A percentile compares a stretch with the other conserved stretches of the same genome.
Evolutionary conservation across 1,284 basidiomycete species (phyloP).

Genomic region (Phylloporus sp.): DNA sequence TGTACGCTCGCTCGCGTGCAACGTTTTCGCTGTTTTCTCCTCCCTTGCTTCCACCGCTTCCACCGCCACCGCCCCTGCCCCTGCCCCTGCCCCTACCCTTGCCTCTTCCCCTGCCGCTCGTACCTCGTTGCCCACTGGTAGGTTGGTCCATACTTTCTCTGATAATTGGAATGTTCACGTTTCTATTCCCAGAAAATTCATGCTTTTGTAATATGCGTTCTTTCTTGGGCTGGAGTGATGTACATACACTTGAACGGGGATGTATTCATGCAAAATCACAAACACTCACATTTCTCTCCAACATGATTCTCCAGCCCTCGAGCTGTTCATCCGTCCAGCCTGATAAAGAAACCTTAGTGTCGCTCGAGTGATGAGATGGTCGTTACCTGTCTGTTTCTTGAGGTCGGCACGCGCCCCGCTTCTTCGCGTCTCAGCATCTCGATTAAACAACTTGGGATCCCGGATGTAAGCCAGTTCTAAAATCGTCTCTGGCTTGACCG

Average conservation of each 20-base stretch:
- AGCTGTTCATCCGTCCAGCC: conserved; percentile 81
- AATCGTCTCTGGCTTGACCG: conserved; percentile 56
- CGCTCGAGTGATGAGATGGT: not conserved
- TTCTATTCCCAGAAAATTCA: conserved; percentile 71
- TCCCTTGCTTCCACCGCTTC: conserved; percentile 40
- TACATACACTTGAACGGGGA: conserved; percentile 14
- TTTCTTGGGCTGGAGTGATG: conserved; percentile 64
- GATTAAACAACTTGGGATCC: conserved; percentile 73
- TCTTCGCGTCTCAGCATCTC: conserved; percentile 74
- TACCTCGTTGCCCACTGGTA: conserved; percentile 27
- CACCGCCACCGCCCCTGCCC: conserved; percentile 40
- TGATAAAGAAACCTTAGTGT: conserved; percentile 28
- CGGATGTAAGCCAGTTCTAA: conserved; percentile 79
- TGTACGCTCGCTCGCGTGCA: conserved; percentile 61
- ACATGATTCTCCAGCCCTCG: conserved; percentile 87
- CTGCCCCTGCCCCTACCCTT: conserved; percentile 40
- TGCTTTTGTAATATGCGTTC: conserved; percentile 72
- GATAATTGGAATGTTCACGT: conserved; percentile 15
- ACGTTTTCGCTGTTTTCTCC: conserved; percentile 28
- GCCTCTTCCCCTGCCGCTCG: conserved; percentile 35
- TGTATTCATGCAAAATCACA: conserved; percentile 5
- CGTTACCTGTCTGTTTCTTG: conserved; percentile 62
- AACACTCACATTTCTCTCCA: conserved; percentile 77
- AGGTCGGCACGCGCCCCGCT: conserved; percentile 68
- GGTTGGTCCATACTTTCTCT: conserved; percentile 22